Evolutionary conservation across 768 basidiomycete genomes (phyloP), one percentile per base, ranked within the genome.

Genomic region (Suillus occidentalis): DNA sequence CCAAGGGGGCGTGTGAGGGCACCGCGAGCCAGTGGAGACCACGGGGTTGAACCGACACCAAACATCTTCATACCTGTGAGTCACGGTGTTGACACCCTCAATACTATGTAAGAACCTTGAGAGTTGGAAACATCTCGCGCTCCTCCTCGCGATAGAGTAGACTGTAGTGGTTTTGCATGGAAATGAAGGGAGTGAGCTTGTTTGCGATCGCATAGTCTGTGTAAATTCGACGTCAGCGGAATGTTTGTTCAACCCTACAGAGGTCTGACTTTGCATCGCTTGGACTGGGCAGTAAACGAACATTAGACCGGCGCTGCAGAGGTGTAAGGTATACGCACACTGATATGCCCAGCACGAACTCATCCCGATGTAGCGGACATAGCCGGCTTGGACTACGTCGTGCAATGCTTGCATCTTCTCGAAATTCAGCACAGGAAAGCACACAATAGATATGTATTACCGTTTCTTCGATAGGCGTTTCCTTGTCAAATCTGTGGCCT

Each of bases 161-260:
- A 65, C 72, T 82, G 70, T 88, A 82, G 66, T 85, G 82, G 73
- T 88, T 86, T 72, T 88, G 87, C 87, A 88, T 87, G 13, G 84
- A 83, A 73, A 87, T 83, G 75, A 88, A 87, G 8, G 81, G 83
- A 7, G 82, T 84, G 40, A 81, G 75, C 56, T 76, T 79, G 68
- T 81, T 79, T 34, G 66, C 69, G 64, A 81, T 80, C 6, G 81
- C 80, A 37, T 81, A 80, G 67, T 77, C 77, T 78, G 55, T 6
- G 20, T 39, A 3, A 34, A 18, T 25, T 39, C 7, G 3, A 36
- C 14, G 14, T 57, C 37, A 57, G 56, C 25, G 14, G 37, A 39
- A 34, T 16, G 22, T 56, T 20, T 37, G 37, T 43, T 68, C 25
- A 66, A 22, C 9, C 40, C 2, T 37, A 43, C 28, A 9, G 10